Conservation (phyloP, 495 filamentous ascomycete genomes). For the Parathielavia hyrcaniae region DNA sequence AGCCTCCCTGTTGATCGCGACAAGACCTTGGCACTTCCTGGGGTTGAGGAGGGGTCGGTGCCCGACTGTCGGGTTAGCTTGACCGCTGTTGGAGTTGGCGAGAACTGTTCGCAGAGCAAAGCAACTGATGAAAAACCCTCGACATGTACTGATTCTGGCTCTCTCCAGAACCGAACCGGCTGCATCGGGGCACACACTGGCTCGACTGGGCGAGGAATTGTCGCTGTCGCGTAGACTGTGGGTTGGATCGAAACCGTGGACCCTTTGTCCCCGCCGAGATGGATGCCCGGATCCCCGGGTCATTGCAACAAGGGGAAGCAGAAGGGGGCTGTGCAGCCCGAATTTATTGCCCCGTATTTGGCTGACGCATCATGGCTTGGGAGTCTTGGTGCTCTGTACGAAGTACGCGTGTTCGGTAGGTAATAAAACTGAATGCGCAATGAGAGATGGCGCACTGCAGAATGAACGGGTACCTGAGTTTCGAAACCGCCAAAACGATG, state of each 20-base stretch:
- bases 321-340: constrained; percentile 20
- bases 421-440: not conserved
- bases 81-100: not conserved
- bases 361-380: no score
- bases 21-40: not conserved
- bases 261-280: not conserved
- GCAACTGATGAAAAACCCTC: not conserved
- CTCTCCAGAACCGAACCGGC: not conserved
- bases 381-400: no score
- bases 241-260: not conserved
- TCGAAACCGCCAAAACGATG: not conserved
- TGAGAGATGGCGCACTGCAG: no score
- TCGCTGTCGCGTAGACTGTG: not conserved
- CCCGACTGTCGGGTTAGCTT: no score
- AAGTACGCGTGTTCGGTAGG: constrained; percentile 12
- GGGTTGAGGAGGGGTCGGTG: not conserved
- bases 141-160: not conserved
- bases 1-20: not conserved
- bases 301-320: constrained; percentile 1
- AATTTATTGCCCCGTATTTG: constrained; percentile 2
- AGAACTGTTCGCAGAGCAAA: not conserved
- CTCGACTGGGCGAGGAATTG: not conserved
- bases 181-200: not conserved
- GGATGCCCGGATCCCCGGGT: constrained; percentile 1
- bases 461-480: no score